Evolutionary conservation across 2,329 filamentous ascomycete genomes (phyloP), one percentile per base, ranked within the genome.

Genomic region (Ophiostoma montium): DNA sequence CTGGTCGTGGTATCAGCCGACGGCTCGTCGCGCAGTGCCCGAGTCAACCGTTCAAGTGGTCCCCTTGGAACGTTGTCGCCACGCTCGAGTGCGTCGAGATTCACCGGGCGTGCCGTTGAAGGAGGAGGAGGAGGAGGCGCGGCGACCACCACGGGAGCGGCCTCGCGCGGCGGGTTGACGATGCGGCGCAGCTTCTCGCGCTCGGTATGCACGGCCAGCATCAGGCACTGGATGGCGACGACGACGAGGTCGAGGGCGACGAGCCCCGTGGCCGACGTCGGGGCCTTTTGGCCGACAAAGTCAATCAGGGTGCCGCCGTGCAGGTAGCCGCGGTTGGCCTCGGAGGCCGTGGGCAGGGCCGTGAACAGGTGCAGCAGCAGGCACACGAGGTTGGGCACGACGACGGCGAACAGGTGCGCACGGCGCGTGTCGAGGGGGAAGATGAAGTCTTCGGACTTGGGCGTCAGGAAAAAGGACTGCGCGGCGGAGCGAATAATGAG

Each of bases 291-390:
- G 13, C 80, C 80, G 55, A 84, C 70, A 55, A 84, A 80, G 58
- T 84, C 80, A 56, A 83, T 72, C 21, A 84, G 68, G 46, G 83
- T 67, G 32, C 80, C 80, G 21, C 80, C 80, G 54, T 84, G 80
- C 21, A 82, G 69, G 58, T 83, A 84, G 21, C 79, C 80, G 47
- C 77, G 68, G 52, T 76, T 71, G 35, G 74, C 70, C 57, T 83
- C 80, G 52, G 71, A 70, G n/a, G 76, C 78, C 19, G 65, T 63
- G 0, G 77, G 73, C 0, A 78, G 63, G 8, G 72, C 62, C n/a
- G 68, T 66, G 33, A 80, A 65, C 4, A 78, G 57, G 58, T 84
- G 80, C 38, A 77, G 62, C 3, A 82, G 62, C 48, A 81, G 70
- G 63, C 79, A 83, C 46, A 82, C 58, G 10, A 74, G 49, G 59